Evolutionary conservation across 2,329 filamentous ascomycete genomes (phyloP).

Genomic region (Aspergillus pseudoterreus): DNA sequence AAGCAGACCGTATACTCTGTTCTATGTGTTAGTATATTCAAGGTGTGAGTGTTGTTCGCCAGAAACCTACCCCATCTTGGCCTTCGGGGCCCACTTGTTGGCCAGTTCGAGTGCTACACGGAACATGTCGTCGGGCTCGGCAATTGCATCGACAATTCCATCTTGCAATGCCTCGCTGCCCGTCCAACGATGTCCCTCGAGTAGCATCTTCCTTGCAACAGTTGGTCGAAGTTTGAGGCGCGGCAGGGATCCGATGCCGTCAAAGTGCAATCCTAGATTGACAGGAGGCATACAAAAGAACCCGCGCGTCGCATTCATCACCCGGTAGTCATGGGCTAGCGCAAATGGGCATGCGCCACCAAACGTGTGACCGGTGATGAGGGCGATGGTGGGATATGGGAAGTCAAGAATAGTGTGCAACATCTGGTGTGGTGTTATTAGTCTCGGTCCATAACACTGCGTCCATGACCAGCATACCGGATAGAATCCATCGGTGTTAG

Average conservation of each 20-base stretch:
- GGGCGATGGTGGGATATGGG: constrained; percentile 46
- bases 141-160: constrained; percentile 53
- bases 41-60: too few relatives aligned
- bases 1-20: constrained; percentile 48
- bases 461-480: constrained; percentile 40
- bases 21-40: too few relatives aligned
- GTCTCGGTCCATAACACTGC: neutral
- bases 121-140: constrained; percentile 48
- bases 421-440: constrained; percentile 24
- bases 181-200: constrained; percentile 55
- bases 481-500: constrained; percentile 56
- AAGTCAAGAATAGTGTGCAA: constrained; percentile 50
- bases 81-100: constrained; percentile 39
- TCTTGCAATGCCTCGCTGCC: constrained; percentile 49
- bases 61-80: constrained; percentile 23
- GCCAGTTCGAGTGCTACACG: constrained; percentile 44
- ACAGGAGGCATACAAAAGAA: constrained; percentile 53
- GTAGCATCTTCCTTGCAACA: constrained; percentile 53
- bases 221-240: constrained; percentile 50
- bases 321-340: constrained; percentile 46
- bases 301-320: constrained; percentile 46
- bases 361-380: constrained; percentile 49
- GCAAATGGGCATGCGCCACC: constrained; percentile 49
- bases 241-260: constrained; percentile 52
- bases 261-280: constrained; percentile 54